A percentile compares a stretch with the other conserved stretches of the same genome.
phyloP scores from a whole-genome alignment of 345 rosid species.

The Hibiscus tridactylites region DNA sequence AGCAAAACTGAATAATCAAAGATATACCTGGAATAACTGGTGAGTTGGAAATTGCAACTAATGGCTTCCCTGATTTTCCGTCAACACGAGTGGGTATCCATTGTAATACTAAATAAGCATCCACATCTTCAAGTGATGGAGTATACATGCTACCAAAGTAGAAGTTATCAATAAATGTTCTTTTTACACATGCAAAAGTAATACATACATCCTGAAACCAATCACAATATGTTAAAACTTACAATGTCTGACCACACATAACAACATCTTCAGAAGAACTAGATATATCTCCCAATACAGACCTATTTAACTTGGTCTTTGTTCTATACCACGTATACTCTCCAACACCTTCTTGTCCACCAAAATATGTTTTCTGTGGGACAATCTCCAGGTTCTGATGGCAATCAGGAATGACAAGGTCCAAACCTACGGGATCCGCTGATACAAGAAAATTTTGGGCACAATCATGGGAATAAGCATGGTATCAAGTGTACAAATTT shows the following conservation, averaged over 20 bases:
- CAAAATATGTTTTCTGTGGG: slow-evolving; percentile 77
- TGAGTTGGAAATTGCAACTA: slow-evolving; percentile 58
- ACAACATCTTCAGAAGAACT: slow-evolving; percentile 39
- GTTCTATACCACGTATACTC: slow-evolving; percentile 79
- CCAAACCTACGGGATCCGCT: slow-evolving; percentile 91
- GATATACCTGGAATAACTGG: slow-evolving; percentile 72
- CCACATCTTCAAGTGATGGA: slow-evolving; percentile 89
- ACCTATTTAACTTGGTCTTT: slow-evolving; percentile 47
- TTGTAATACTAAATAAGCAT: slow-evolving; percentile 57
- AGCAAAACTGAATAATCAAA: not conserved
- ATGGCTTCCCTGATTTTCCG: slow-evolving; percentile 78
- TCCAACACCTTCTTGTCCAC: slow-evolving; percentile 84
- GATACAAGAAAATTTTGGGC: slow-evolving; percentile 20
- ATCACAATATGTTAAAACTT: slow-evolving; percentile 31
- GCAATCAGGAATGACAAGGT: slow-evolving; percentile 67
- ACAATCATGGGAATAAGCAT: not conserved
- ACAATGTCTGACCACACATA: slow-evolving; percentile 56
- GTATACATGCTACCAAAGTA: slow-evolving; percentile 52
- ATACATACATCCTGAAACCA: slow-evolving; percentile 4
- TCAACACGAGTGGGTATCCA: slow-evolving; percentile 89
- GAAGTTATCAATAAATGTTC: slow-evolving; percentile 3
- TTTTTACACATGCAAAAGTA: not conserved
- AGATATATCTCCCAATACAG: slow-evolving; percentile 49
- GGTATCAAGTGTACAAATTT: not conserved
- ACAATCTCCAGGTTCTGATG: slow-evolving; percentile 57